Percentiles rank a stretch among this genome's conserved stretches.
These are phyloP conservation scores for Aureobasidium sp. DNA, from an alignment of 2,329 filamentous ascomycete species.

Conservation along the genomic window DNA sequence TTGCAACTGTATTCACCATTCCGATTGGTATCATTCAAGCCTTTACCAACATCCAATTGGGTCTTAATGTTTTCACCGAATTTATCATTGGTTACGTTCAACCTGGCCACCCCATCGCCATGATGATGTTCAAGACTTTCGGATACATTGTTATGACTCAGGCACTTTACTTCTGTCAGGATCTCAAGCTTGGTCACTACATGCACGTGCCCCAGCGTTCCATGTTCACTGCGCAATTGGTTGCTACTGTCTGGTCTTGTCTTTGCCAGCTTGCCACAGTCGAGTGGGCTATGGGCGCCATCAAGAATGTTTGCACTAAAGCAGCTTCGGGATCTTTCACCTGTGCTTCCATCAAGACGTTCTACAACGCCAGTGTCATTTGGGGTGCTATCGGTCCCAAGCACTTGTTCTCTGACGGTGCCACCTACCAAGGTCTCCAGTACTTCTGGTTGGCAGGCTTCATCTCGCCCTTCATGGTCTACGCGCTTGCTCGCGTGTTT, in stretches of 20 bases:
- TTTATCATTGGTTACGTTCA: slow-evolving; percentile 75
- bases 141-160: slow-evolving; percentile 57
- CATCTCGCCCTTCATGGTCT: slow-evolving; percentile 65
- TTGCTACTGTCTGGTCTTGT: slow-evolving; percentile 67
- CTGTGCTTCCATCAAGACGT: slow-evolving; percentile 50
- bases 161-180: slow-evolving; percentile 80
- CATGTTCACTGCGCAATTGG: slow-evolving; percentile 70
- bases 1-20: slow-evolving; percentile 75
- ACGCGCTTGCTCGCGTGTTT: slow-evolving; percentile 48
- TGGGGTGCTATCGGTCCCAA: slow-evolving; percentile 52
- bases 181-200: slow-evolving; percentile 81
- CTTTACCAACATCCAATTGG: slow-evolving; percentile 59
- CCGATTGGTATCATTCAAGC: slow-evolving; percentile 91
- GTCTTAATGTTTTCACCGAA: slow-evolving; percentile 24
- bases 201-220: slow-evolving; percentile 81
- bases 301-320: slow-evolving; percentile 66
- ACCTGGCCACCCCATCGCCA: slow-evolving; percentile 77
- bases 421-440: slow-evolving; percentile 69
- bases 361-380: slow-evolving; percentile 84
- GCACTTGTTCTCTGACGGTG: slow-evolving; percentile 48
- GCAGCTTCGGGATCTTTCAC: background rate
- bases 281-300: slow-evolving; percentile 82
- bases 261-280: slow-evolving; percentile 76
- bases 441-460: slow-evolving; percentile 79
- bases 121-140: slow-evolving; percentile 91